Conservation (phyloP, 768 basidiomycete genomes). For the Rhodotorula sphaerocarpa region DNA sequence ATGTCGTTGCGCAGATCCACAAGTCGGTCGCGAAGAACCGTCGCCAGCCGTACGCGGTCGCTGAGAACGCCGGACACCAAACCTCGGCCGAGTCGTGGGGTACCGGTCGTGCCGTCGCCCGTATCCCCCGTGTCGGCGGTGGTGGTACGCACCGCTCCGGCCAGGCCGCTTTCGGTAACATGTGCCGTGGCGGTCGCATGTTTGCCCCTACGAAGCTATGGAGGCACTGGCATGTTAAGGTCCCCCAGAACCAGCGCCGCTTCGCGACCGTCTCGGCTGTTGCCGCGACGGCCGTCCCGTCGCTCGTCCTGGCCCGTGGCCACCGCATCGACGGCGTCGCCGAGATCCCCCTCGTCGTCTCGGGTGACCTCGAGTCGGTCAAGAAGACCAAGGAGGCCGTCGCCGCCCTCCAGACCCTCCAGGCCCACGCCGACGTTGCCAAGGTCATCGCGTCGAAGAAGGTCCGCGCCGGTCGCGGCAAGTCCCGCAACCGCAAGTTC, state of each 20-base stretch:
- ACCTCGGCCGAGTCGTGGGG: constrained; percentile 99
- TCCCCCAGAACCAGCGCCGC: constrained; percentile 97
- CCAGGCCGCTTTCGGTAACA: constrained; percentile 98
- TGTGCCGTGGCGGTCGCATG: constrained; percentile 99
- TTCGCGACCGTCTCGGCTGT: constrained; percentile 96
- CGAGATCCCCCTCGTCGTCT: constrained; percentile 90
- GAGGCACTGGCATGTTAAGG: constrained; percentile 99
- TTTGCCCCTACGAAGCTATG: constrained; percentile 99
- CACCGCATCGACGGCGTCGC: constrained; percentile 96
- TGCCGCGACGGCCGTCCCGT: constrained; percentile 93
- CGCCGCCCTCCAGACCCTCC: constrained; percentile 76
- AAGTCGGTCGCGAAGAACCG: constrained; percentile 58
- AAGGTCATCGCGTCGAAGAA: constrained; percentile 97
- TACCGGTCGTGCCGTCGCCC: constrained; percentile 98
- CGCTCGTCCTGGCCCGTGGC: constrained; percentile 95
- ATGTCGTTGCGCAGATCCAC: constrained; percentile 97
- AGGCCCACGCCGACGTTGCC: constrained; percentile 83
- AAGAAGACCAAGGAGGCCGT: constrained; percentile 96
- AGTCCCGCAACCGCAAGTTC: constrained; percentile 91
- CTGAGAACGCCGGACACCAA: constrained; percentile 97
- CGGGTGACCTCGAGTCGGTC: constrained; percentile 70
- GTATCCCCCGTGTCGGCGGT: constrained; percentile 99
- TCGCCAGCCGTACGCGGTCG: constrained; percentile 92
- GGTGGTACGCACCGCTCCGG: constrained; percentile 98
- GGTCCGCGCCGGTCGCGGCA: constrained; percentile 93